Evolutionary conservation across 2,329 filamentous ascomycete species (phyloP), one percentile per base, ranked within the genome.

Genomic region (Sarocladium strictum): DNA sequence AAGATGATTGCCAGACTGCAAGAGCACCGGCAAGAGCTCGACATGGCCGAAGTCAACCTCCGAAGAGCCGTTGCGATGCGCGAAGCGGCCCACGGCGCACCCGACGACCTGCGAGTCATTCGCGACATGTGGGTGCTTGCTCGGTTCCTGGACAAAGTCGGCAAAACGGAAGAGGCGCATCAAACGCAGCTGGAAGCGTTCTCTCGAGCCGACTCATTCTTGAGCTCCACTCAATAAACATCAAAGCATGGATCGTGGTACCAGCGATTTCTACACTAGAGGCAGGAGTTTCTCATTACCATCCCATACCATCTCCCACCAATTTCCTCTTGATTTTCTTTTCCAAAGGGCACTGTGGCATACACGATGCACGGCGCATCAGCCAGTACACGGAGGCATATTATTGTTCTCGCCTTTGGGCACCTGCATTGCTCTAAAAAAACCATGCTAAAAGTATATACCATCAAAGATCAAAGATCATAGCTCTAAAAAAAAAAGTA

Each of bases 61-160:
- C 61, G 62, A 54, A 59, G 60, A 26, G 68, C 69, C 9, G 62
- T 71, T 15, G 57, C 57, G 38, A 70, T 66, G 58, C 64, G 69
- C 37, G 69, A 69, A 61, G 61, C 62, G 7, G 69, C 69, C 2
- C 69, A 71, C 45, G 69, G 69, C 21, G 63, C 65, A 12, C 61
- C 61, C 45, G 66, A 63, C 45, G 64, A 71, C 47, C 43, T 71
- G 58, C 65, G 69, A 26, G 69, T 71, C 26, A 67, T 71, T 41
- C 63, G 69, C 40, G 69, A 71, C 57, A 67, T 71, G 65, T 71
- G 69, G 69, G 69, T 71, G 58, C 63, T 71, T 7, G 67, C 67
- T 17, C 63, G 59, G 2, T 65, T 70, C 55, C 69, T 65, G 41
- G 60, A 67, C 49, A 64, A 63, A 53, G 61, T 63, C 21, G 68